Conservation (phyloP, 106 monocot genomes). For the Phalaenopsis equestris region DNA sequence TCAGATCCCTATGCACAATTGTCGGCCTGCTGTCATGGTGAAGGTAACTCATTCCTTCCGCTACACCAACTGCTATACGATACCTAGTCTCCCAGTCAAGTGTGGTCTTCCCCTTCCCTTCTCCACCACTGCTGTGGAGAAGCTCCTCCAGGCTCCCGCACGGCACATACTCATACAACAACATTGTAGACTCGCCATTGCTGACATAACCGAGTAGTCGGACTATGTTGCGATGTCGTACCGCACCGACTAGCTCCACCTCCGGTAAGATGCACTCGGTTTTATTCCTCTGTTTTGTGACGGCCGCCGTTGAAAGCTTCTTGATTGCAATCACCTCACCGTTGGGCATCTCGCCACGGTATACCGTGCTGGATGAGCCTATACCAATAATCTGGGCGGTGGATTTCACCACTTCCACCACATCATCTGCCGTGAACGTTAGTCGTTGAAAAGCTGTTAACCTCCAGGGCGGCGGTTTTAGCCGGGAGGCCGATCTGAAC, state of each 20-base stretch:
- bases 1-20: conserved; percentile 81
- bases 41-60: conserved; percentile 75
- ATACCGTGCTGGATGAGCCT: conserved; percentile 75
- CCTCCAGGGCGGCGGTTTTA: conserved; percentile 40
- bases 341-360: conserved; percentile 74
- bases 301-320: conserved; percentile 54
- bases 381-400: conserved; percentile 51
- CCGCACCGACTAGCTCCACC: conserved; percentile 70
- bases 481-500: conserved; percentile 4
- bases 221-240: conserved; percentile 87
- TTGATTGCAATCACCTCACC: conserved; percentile 83
- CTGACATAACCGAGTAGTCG: conserved; percentile 68
- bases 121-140: conserved; percentile 26
- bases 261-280: conserved; percentile 28
- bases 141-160: conserved; percentile 83
- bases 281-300: conserved; percentile 4
- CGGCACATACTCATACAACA: conserved; percentile 94
- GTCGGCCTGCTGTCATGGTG: conserved; percentile 79
- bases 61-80: conserved; percentile 59
- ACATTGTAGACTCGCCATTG: conserved; percentile 56
- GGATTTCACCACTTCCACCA: conserved; percentile 36
- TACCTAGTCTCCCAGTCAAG: conserved; percentile 64
- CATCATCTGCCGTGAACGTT: conserved; percentile 80
- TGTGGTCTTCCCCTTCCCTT: not conserved
- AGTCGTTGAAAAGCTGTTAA: conserved; percentile 80